These are phyloP conservation scores for Kentomonas sorsogonicus DNA, from an alignment of 208 protist species.

Conservation along the genomic window DNA sequence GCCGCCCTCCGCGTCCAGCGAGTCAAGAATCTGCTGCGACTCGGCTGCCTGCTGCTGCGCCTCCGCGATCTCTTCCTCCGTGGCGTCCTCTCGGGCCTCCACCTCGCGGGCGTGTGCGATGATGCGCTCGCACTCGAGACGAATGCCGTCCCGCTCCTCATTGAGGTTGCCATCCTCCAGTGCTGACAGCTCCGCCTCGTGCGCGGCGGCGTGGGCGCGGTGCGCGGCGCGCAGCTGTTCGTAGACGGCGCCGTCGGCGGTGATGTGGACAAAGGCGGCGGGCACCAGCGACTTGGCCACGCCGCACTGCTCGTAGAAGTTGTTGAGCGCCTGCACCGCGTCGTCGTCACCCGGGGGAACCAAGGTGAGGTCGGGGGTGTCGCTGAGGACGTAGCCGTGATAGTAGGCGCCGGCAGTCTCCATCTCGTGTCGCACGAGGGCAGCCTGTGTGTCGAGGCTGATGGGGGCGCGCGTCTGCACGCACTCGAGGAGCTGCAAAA, in stretches of 20 bases:
- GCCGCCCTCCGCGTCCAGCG: constrained; percentile 21
- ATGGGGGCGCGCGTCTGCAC: constrained; percentile 29
- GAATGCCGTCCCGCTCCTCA: constrained; percentile 31
- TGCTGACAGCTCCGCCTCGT: constrained; percentile 11
- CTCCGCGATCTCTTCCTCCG: constrained; percentile 33
- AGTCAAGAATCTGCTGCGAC: constrained; percentile 32
- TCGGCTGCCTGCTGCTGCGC: constrained; percentile 27
- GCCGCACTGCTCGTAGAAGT: constrained; percentile 31
- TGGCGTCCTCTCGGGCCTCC: constrained; percentile 14
- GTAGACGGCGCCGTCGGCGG: constrained; percentile 36
- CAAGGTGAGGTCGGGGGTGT: constrained; percentile 33
- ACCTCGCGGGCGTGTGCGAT: constrained; percentile 25
- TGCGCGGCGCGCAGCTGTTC: constrained; percentile 13
- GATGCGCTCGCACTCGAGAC: constrained; percentile 21
- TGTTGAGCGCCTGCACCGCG: constrained; percentile 5
- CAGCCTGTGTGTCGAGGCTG: constrained; percentile 39
- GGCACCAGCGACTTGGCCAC: constrained; percentile 37
- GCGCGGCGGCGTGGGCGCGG: not conserved
- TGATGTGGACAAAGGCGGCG: constrained; percentile 52
- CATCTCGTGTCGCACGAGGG: constrained; percentile 44
- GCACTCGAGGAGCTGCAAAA: constrained; percentile 24
- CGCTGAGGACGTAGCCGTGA: constrained; percentile 81
- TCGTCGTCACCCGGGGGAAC: too few species aligned
- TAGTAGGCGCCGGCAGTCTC: constrained; percentile 22
- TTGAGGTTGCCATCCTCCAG: constrained; percentile 10